Evolutionary conservation across 2,329 filamentous ascomycete species (phyloP).

Genomic region (Pseudomassariella vexata): DNA sequence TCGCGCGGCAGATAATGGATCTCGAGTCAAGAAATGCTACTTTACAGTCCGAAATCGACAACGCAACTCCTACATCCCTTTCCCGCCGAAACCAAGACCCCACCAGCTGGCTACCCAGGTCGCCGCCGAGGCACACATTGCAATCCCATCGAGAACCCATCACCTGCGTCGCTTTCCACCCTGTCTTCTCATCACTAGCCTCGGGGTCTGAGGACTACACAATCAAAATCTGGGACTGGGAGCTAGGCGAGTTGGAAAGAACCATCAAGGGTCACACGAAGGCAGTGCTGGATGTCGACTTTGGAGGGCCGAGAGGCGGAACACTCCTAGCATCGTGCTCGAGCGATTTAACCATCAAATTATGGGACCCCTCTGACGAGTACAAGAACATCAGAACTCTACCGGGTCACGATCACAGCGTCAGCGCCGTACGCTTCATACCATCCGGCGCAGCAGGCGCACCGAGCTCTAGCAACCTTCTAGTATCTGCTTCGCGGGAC

Average conservation of each 20-base stretch:
- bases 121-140: constrained; percentile 74
- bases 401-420: constrained; percentile 86
- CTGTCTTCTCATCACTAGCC: constrained; percentile 82
- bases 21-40: constrained; percentile 69
- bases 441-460: constrained; percentile 75
- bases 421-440: constrained; percentile 83
- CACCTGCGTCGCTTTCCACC: constrained; percentile 87
- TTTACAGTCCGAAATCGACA: constrained; percentile 80
- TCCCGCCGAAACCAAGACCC: constrained; percentile 80
- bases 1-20: constrained; percentile 81
- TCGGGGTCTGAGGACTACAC: constrained; percentile 88
- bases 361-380: constrained; percentile 88
- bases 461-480: constrained; percentile 73
- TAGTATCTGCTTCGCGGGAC: constrained; percentile 83
- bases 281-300: constrained; percentile 82
- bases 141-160: constrained; percentile 78
- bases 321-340: constrained; percentile 79
- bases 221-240: constrained; percentile 98
- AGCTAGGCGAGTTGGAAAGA: constrained; percentile 81
- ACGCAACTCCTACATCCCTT: constrained; percentile 69
- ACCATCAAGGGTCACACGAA: constrained; percentile 92
- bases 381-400: constrained; percentile 94
- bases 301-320: constrained; percentile 75
- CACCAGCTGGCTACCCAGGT: constrained; percentile 76
- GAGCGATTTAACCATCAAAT: constrained; percentile 85